Percentiles rank a stretch among this genome's conserved stretches.
phyloP scores from a whole-genome alignment of 306 rosid genomes.

The Casuarina cunninghamiana region DNA sequence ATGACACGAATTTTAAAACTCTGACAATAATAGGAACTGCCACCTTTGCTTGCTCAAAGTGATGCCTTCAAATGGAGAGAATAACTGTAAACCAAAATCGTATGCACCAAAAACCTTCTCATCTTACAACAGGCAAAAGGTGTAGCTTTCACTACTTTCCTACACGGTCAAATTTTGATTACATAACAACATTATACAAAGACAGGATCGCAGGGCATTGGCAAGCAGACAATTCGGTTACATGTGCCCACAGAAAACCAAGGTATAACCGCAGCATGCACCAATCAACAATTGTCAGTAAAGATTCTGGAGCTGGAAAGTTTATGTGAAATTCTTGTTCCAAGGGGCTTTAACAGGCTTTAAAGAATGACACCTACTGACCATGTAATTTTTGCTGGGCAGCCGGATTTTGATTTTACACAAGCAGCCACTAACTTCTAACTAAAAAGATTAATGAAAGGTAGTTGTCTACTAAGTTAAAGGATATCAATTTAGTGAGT shows the following conservation, averaged over 20 bases:
- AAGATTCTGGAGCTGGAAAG: conserved; percentile 11
- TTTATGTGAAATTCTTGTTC: background rate
- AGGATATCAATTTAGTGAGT: background rate
- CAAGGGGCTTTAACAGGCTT: background rate
- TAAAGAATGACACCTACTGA: background rate
- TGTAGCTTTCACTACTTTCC: conserved; percentile 24
- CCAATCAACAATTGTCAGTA: conserved; percentile 24
- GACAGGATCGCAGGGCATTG: conserved; percentile 5
- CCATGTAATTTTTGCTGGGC: background rate
- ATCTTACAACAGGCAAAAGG: conserved; percentile 14
- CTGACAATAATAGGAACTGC: conserved; percentile 67
- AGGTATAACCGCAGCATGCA: conserved; percentile 1
- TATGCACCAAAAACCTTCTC: conserved; percentile 16
- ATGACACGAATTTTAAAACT: conserved; percentile 60
- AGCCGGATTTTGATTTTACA: background rate
- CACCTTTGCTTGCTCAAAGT: conserved; percentile 71
- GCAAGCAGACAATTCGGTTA: too few relatives aligned
- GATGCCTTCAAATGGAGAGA: conserved; percentile 72
- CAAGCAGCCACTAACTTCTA: background rate
- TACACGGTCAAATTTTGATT: conserved; percentile 1
- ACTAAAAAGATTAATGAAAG: background rate
- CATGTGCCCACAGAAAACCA: conserved; percentile 1
- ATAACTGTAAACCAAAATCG: conserved; percentile 57
- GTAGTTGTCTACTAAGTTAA: background rate
- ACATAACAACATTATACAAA: background rate